Percentiles rank a stretch among this genome's conserved stretches.
Conservation (phyloP, 768 basidiomycete species). For the Boletus bicolor region DNA sequence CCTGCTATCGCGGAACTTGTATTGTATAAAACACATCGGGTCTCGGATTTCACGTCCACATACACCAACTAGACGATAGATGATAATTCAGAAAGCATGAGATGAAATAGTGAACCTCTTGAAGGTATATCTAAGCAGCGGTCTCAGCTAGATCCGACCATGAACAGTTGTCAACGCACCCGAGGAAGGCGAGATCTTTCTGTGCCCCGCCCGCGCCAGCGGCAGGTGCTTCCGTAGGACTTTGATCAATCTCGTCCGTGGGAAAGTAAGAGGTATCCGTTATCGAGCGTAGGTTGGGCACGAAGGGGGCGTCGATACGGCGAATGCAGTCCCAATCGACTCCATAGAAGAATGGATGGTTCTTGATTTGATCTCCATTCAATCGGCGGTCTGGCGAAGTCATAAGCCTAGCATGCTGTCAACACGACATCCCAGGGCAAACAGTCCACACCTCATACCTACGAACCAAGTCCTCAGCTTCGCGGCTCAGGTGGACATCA, state of each 20-base stretch:
- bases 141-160: slow-evolving; percentile 1
- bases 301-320: slow-evolving; percentile 89
- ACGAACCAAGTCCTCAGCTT: slow-evolving; percentile 86
- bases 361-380: slow-evolving; percentile 82
- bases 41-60: background rate
- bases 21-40: background rate
- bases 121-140: slow-evolving; percentile 62
- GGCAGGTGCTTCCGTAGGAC: slow-evolving; percentile 41
- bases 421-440: background rate
- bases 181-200: slow-evolving; percentile 66
- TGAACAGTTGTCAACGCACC: slow-evolving; percentile 36
- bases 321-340: slow-evolving; percentile 91
- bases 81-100: slow-evolving; percentile 41
- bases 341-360: slow-evolving; percentile 91
- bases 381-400: slow-evolving; percentile 79
- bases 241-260: slow-evolving; percentile 88
- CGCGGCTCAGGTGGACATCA: slow-evolving; percentile 87
- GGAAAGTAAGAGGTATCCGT: slow-evolving; percentile 99
- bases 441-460: slow-evolving; percentile 44
- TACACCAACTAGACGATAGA: background rate
- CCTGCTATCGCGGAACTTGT: background rate
- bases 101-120: slow-evolving; percentile 70
- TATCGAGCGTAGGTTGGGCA: slow-evolving; percentile 90
- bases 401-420: slow-evolving; percentile 56
- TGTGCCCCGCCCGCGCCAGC: slow-evolving; percentile 40